phyloP scores from a whole-genome alignment of 805 yeast species.

The Ogataea pilisensis region DNA sequence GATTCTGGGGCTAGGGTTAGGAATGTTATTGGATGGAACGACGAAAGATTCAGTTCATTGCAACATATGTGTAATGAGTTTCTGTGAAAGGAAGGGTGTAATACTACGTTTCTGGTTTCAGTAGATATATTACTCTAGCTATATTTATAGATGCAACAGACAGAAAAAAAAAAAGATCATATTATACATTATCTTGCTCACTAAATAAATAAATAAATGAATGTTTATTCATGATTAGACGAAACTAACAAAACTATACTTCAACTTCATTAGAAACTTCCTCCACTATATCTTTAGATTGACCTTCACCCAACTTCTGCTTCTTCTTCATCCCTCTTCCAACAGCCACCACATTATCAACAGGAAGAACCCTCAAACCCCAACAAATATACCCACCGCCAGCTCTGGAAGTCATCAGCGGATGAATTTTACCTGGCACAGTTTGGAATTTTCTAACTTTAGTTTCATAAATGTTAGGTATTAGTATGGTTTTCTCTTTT shows the following conservation, averaged over 20 bases:
- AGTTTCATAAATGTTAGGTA: constrained; percentile 79
- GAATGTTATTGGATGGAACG: constrained; percentile 61
- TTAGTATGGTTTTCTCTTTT: constrained; percentile 66
- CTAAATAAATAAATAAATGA: too few relatives aligned
- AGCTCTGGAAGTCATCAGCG: constrained; percentile 88
- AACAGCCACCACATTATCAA: constrained; percentile 58
- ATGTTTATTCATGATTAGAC: too few relatives aligned
- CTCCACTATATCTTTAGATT: constrained; percentile 10
- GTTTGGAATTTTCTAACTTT: constrained; percentile 87
- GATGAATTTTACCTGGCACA: constrained; percentile 90
- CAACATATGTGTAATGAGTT: constrained; percentile 14
- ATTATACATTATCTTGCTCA: background rate
- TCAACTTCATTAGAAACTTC: too few relatives aligned
- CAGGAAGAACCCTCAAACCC: constrained; percentile 77
- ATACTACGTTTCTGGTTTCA: too few relatives aligned
- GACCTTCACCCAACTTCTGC: constrained; percentile 25
- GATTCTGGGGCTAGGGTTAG: constrained; percentile 54
- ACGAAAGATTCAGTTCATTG: constrained; percentile 9
- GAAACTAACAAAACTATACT: too few relatives aligned
- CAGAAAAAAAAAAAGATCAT: background rate
- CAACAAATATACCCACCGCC: constrained; percentile 85
- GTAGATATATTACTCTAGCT: too few relatives aligned
- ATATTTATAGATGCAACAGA: background rate
- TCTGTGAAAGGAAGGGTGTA: background rate
- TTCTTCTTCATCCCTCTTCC: constrained; percentile 57